Conservation (phyloP, 2,329 filamentous ascomycete species). For the Balansia obtecta region DNA sequence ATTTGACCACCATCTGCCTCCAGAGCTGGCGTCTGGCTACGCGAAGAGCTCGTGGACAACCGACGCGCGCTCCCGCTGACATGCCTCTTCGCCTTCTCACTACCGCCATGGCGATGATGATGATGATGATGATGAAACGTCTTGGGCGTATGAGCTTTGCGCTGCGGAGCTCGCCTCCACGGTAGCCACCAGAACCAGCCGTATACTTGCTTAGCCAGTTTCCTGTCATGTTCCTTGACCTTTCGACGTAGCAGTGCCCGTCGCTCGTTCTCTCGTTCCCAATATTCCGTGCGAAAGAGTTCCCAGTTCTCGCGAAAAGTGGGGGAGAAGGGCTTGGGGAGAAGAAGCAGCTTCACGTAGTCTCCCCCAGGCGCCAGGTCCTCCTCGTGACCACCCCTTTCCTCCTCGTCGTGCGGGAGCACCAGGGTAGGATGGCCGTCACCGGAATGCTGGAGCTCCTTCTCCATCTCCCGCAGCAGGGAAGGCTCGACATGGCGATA, state of each 20-base stretch:
- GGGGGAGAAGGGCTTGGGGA: conserved; percentile 90
- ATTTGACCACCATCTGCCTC: conserved; percentile 31
- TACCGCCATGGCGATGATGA: conserved; percentile 25
- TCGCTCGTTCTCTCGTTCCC: conserved; percentile 92
- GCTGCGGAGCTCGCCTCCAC: conserved; percentile 35
- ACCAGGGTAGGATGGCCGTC: conserved; percentile 30
- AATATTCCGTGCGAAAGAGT: conserved; percentile 84
- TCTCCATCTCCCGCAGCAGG: conserved; percentile 47
- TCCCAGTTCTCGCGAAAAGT: conserved; percentile 97
- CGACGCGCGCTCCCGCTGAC: conserved; percentile 41
- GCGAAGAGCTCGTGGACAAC: conserved; percentile 37
- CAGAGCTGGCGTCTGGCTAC: conserved; percentile 35
- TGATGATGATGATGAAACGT: conserved; percentile 22
- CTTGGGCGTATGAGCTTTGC: conserved; percentile 22
- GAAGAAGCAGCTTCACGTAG: conserved; percentile 76
- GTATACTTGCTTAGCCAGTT: conserved; percentile 54
- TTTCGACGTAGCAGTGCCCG: conserved; percentile 59
- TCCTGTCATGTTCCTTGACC: conserved; percentile 54
- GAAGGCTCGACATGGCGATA: conserved; percentile 67
- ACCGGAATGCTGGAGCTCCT: conserved; percentile 37
- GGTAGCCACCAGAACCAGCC: conserved; percentile 82
- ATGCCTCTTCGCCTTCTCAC: conserved; percentile 34
- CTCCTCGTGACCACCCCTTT: conserved; percentile 65
- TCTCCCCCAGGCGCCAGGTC: conserved; percentile 84
- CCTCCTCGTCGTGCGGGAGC: conserved; percentile 40